Evolutionary conservation across 768 basidiomycete genomes (phyloP), one percentile per base, ranked within the genome.

Genomic region (Tricholoma furcatifolium): DNA sequence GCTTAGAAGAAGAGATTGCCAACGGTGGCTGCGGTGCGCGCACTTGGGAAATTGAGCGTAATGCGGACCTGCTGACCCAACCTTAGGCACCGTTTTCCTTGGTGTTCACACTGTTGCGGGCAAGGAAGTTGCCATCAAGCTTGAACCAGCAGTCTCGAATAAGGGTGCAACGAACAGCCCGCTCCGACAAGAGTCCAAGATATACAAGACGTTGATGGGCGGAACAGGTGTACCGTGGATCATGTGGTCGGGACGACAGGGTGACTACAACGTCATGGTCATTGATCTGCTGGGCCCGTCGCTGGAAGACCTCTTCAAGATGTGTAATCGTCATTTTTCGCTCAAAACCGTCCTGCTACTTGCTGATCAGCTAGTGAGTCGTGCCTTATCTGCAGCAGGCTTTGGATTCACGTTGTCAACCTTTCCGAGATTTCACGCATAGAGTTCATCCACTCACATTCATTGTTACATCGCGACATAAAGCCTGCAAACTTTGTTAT

Each of bases 401-500:
- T 43, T 38, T 55, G 34, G 38, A 30, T 51, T 61, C 20, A 61
- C 45, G n/a, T 24, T 40, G 56, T 30, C 51, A 36, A 15, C 36
- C n/a, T 32, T 31, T 53, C 27, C 27, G 62, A 95, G 93, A 86
- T 97, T 68, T 92, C 93, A 7, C 93, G 96, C 43, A 87, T 98
- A 64, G 92, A 97, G 69, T 98, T 93, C 69, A 93, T 98, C 60
- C 96, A 99, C 72, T 91, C 90, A 1, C 88, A 92, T 64, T 91
- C 92, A 63, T 88, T 96, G 60, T 85, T 97, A 38, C 96, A 98
- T 69, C 90, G 96, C 59, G 96, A 98, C 67, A 89, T 99, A 70
- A 99, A 98, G 69, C 96, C 96, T 34, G 96, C 96, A 63, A 98
- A 99, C 73, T 99, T 99, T 67, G 87, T 99, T 55, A 98, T 98